Conservation (phyloP, 352 stramenopile genomes). For the Phytopythium helicoides region DNA sequence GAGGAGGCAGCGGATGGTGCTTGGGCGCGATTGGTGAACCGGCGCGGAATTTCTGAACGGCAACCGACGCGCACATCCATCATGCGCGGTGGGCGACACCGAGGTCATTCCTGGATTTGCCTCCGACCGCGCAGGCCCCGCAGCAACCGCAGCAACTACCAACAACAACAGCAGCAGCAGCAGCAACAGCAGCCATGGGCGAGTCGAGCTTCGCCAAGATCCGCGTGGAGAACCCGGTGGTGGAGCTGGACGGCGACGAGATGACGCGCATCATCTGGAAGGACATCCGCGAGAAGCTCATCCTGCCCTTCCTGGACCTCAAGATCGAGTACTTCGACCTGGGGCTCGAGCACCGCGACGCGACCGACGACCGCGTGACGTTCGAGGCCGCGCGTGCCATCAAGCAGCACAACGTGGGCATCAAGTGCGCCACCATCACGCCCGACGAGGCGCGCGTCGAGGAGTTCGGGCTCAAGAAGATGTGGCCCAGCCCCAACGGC, state of each 20-base stretch:
- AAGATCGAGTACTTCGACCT: constrained; percentile 84
- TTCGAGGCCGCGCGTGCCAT: constrained; percentile 75
- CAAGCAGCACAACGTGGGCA: constrained; percentile 61
- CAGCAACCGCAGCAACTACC: no score
- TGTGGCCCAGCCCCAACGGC: constrained; percentile 83
- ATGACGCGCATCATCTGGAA: constrained; percentile 75
- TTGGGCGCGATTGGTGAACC: no score
- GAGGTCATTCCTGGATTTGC: no score
- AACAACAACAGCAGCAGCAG: constrained; percentile 25
- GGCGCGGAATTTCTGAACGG: no score
- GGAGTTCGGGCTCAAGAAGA: constrained; percentile 86
- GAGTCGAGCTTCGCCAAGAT: constrained; percentile 41
- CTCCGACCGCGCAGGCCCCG: constrained; percentile 7
- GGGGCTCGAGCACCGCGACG: constrained; percentile 63
- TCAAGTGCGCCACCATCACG: constrained; percentile 87
- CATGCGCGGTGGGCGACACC: no score
- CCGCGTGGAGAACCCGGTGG: constrained; percentile 66
- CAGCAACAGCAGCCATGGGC: constrained; percentile 12
- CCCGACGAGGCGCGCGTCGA: constrained; percentile 77
- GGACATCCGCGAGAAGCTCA: constrained; percentile 69
- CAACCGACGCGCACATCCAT: no score
- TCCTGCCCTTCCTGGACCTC: constrained; percentile 73
- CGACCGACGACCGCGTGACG: constrained; percentile 76
- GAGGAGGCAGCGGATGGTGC: no score
- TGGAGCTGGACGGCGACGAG: constrained; percentile 79